Percentiles rank a stretch among this genome's conserved stretches.
These are phyloP conservation scores for Neurospora sp. DNA, from an alignment of 495 filamentous ascomycete species.

Conservation along the genomic window DNA sequence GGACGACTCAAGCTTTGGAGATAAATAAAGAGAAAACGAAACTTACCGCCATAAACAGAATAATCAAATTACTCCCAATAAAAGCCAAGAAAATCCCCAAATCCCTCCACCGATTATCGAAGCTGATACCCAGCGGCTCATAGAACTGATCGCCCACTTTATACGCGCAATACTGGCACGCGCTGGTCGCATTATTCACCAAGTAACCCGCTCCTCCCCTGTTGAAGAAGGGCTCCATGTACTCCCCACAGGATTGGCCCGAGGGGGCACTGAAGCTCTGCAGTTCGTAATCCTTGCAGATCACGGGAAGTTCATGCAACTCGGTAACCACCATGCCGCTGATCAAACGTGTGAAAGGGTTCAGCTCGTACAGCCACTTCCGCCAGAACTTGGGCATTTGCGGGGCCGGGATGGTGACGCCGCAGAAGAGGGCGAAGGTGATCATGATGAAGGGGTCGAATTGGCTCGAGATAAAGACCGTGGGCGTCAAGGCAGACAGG, in stretches of 20 bases:
- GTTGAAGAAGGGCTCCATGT: constrained; percentile 61
- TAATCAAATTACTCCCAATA: constrained; percentile 63
- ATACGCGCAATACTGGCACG: constrained; percentile 70
- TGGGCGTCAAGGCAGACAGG: constrained; percentile 58
- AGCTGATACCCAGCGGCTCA: constrained; percentile 49
- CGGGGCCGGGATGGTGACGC: constrained; percentile 65
- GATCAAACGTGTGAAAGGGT: constrained; percentile 78
- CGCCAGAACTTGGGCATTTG: constrained; percentile 73
- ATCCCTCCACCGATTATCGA: constrained; percentile 64
- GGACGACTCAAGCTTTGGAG: too few species aligned
- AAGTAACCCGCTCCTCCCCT: constrained; percentile 58
- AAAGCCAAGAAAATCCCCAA: constrained; percentile 67
- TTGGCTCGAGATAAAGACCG: constrained; percentile 54
- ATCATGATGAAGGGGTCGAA: constrained; percentile 72
- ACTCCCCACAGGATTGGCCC: constrained; percentile 56
- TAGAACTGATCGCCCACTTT: constrained; percentile 73
- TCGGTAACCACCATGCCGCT: constrained; percentile 69
- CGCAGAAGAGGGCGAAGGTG: constrained; percentile 74
- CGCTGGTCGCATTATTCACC: constrained; percentile 47
- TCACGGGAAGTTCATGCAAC: constrained; percentile 52
- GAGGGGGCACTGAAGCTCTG: constrained; percentile 51
- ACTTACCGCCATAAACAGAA: constrained; percentile 61
- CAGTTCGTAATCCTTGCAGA: constrained; percentile 45
- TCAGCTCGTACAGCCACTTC: constrained; percentile 69
- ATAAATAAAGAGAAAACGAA: constrained; percentile 4